phyloP scores from a whole-genome alignment of 345 rosid species.

The Eucalyptus pauciflora region DNA sequence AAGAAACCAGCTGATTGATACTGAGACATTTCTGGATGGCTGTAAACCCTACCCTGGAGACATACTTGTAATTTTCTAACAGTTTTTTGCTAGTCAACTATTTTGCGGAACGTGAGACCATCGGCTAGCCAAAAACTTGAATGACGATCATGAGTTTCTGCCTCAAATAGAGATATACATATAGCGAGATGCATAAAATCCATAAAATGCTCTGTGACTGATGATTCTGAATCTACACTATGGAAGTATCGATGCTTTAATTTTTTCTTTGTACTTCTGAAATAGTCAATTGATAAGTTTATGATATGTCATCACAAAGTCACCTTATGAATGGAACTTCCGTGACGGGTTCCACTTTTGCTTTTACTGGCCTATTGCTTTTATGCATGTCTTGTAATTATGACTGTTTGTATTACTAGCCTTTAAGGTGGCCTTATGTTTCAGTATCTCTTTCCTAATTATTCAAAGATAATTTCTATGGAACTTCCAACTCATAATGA shows the following conservation, averaged over 20 bases:
- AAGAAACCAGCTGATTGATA: neutral
- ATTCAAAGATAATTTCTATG: neutral
- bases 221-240: neutral
- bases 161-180: neutral
- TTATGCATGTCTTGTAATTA: neutral
- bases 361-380: neutral
- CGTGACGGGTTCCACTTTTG: neutral
- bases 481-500: neutral
- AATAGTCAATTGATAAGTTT: neutral
- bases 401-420: neutral
- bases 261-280: neutral
- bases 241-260: neutral
- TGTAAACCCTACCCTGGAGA: neutral
- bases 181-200: neutral
- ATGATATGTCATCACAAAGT: neutral
- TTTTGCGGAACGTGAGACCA: neutral
- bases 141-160: neutral
- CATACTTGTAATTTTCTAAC: neutral
- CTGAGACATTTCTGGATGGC: neutral
- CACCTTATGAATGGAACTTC: neutral
- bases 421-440: neutral
- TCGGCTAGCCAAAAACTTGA: neutral
- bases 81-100: neutral
- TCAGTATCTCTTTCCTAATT: neutral
- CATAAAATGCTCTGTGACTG: neutral